phyloP scores from a whole-genome alignment of 169 alveolate genomes.

The Eimeria maxima region DNA sequence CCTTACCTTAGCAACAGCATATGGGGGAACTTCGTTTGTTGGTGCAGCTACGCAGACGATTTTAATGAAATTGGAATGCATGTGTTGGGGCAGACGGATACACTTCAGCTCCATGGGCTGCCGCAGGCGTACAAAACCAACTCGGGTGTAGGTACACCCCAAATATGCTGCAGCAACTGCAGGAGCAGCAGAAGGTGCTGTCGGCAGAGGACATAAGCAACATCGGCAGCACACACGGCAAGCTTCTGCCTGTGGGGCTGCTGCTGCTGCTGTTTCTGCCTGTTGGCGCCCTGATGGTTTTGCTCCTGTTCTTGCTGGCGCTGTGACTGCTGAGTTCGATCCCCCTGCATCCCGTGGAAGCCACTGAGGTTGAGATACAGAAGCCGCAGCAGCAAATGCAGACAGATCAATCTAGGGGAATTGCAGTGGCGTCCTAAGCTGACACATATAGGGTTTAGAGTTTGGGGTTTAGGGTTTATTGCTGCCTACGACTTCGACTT shows the following conservation, averaged over 20 bases:
- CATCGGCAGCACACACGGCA: background rate
- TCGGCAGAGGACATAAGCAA: background rate
- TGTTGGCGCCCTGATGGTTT: background rate
- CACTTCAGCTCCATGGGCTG: background rate
- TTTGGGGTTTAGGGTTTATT: background rate
- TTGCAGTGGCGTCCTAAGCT: background rate
- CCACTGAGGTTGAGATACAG: background rate
- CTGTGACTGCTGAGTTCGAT: background rate
- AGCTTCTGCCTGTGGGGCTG: background rate
- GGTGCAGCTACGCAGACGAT: background rate
- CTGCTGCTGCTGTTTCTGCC: background rate
- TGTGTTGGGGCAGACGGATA: background rate
- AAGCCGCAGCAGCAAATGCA: background rate
- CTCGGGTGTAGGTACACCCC: conserved; percentile 25
- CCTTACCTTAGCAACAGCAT: background rate
- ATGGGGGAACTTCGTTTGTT: background rate
- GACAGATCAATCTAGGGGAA: too few relatives aligned
- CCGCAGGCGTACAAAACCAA: conserved; percentile 12
- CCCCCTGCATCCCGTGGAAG: background rate
- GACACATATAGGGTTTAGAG: background rate
- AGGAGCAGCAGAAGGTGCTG: background rate
- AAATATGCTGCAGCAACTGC: background rate
- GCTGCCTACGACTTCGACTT: background rate
- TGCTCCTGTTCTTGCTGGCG: background rate
- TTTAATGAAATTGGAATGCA: background rate